Percentiles rank a stretch among this genome's conserved stretches.
Conservation (phyloP, 2,329 filamentous ascomycete genomes). For the Fusarium udum region DNA sequence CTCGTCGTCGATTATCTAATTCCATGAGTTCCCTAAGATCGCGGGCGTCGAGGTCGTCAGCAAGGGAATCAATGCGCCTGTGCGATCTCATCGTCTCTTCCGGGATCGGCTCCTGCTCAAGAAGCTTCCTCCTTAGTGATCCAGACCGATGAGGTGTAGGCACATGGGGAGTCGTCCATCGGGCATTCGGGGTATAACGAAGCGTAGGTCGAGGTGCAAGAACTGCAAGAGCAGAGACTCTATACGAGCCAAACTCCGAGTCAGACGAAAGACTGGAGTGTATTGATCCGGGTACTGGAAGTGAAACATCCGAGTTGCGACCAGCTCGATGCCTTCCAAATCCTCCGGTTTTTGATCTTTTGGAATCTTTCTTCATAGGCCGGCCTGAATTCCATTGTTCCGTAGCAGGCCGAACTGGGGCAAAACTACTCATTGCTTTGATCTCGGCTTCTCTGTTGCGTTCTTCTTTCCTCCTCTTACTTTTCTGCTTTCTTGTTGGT, state of each 20-base stretch:
- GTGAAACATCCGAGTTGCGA: conserved; percentile 76
- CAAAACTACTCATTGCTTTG: conserved; percentile 79
- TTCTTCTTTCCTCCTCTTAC: conserved; percentile 80
- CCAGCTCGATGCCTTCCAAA: conserved; percentile 65
- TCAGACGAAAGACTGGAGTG: conserved; percentile 79
- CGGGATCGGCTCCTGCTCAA: conserved; percentile 62
- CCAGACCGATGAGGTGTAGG: conserved; percentile 58
- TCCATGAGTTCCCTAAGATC: conserved; percentile 91
- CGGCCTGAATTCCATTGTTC: conserved; percentile 69
- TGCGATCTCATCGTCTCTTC: conserved; percentile 69
- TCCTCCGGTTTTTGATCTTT: conserved; percentile 67
- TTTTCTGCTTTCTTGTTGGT: conserved; percentile 72
- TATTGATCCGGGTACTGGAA: conserved; percentile 78
- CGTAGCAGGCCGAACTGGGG: conserved; percentile 70
- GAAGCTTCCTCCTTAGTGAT: conserved; percentile 62
- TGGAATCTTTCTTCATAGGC: conserved; percentile 70
- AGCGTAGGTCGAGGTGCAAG: conserved; percentile 87
- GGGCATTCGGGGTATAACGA: conserved; percentile 74
- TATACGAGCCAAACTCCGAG: conserved; percentile 78
- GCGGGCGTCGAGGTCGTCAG: conserved; percentile 84
- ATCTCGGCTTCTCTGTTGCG: conserved; percentile 87
- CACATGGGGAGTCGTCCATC: conserved; percentile 60
- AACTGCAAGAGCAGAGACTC: conserved; percentile 80
- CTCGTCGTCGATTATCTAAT: conserved; percentile 80
- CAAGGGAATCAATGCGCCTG: conserved; percentile 75